Percentiles rank a stretch among this genome's conserved stretches.
phyloP scores from a whole-genome alignment of 2,329 filamentous ascomycete genomes.

The Aureobasidium sp. region DNA sequence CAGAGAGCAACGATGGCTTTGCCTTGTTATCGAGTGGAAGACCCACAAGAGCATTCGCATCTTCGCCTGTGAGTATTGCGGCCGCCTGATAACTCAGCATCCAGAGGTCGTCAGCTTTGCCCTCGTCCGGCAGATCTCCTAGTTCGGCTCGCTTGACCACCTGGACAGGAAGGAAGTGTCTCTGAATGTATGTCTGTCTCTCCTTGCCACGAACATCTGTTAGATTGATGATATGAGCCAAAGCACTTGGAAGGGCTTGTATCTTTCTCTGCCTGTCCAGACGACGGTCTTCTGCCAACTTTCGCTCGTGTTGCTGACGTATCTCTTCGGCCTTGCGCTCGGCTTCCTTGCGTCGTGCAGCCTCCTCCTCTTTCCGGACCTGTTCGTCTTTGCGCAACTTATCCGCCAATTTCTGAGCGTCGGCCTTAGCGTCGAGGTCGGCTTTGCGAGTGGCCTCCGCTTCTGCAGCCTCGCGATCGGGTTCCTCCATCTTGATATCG shows the following conservation, averaged over 20 bases:
- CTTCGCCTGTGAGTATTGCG: slow-evolving; percentile 13
- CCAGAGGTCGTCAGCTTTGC: slow-evolving; percentile 14
- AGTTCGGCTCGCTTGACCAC: slow-evolving; percentile 15
- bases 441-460: slow-evolving; percentile 19
- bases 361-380: slow-evolving; percentile 16
- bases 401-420: slow-evolving; percentile 21
- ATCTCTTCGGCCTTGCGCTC: slow-evolving; percentile 21
- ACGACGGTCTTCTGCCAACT: slow-evolving; percentile 16
- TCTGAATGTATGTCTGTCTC: slow-evolving; percentile 12
- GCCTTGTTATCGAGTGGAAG: slow-evolving; percentile 10
- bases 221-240: slow-evolving; percentile 13
- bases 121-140: background rate
- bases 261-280: slow-evolving; percentile 10
- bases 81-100: slow-evolving; percentile 19
- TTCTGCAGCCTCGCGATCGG: slow-evolving; percentile 18
- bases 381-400: slow-evolving; percentile 22
- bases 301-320: slow-evolving; percentile 16
- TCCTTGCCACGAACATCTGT: background rate
- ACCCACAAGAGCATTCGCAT: slow-evolving; percentile 10
- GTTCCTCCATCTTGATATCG: slow-evolving; percentile 16
- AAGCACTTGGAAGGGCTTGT: slow-evolving; percentile 15
- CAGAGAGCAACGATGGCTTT: slow-evolving; percentile 3
- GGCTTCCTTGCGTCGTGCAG: slow-evolving; percentile 18
- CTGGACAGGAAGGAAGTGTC: slow-evolving; percentile 16
- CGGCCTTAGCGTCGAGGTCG: slow-evolving; percentile 17